Evolutionary conservation across 2,329 filamentous ascomycete species (phyloP).

Genomic region (Diaporthe capsici): DNA sequence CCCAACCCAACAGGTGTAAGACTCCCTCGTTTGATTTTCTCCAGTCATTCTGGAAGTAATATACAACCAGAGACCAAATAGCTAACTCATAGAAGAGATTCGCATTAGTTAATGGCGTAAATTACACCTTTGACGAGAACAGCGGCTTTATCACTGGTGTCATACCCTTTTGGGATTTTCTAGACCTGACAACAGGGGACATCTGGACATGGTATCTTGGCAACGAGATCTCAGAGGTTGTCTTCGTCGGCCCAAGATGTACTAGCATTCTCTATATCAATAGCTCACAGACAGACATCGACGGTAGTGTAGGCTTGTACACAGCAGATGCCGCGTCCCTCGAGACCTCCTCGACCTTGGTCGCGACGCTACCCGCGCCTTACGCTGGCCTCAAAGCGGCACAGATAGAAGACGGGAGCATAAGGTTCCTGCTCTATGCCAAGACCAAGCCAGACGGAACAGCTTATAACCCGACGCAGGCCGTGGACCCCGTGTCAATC

Average conservation of each 20-base stretch:
- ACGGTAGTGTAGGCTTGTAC: neutral
- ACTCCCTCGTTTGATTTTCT: neutral
- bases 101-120: neutral
- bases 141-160: neutral
- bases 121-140: constrained; percentile 12
- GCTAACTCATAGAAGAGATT: neutral
- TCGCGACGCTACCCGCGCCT: neutral
- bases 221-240: constrained; percentile 3
- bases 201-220: constrained; percentile 12
- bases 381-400: constrained; percentile 2
- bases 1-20: constrained; percentile 16
- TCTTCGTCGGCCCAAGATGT: neutral
- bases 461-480: neutral
- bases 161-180: neutral
- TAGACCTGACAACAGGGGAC: neutral
- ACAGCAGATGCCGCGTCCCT: constrained; percentile 5
- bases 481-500: neutral
- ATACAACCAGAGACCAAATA: neutral
- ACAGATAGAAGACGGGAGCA: neutral
- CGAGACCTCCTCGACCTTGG: neutral
- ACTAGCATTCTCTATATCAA: constrained; percentile 8
- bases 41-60: too few species aligned
- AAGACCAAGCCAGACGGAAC: neutral
- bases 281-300: neutral
- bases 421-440: neutral